These are phyloP conservation scores for Geotrichum restrictum DNA, from an alignment of 1,139 yeast species.

Conservation along the genomic window DNA sequence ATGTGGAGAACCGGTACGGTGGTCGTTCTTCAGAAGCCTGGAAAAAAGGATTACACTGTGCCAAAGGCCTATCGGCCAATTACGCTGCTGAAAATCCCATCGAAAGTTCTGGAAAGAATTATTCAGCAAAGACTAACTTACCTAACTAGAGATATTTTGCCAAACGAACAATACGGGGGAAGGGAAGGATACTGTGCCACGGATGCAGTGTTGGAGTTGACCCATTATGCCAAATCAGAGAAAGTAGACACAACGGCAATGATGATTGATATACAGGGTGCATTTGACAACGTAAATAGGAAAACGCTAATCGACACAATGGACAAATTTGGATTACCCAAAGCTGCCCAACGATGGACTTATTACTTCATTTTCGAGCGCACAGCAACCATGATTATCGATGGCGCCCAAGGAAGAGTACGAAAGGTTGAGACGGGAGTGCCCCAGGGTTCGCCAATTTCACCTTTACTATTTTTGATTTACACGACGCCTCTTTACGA, in stretches of 20 bases:
- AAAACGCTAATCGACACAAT: background rate
- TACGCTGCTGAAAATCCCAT: constrained; percentile 19
- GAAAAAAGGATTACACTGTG: constrained; percentile 3
- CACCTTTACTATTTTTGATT: too few species aligned
- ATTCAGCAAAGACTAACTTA: constrained; percentile 12
- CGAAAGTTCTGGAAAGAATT: constrained; percentile 21
- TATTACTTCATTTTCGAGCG: too few species aligned
- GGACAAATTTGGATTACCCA: too few species aligned
- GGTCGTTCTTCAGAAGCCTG: constrained; percentile 12
- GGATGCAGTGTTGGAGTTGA: background rate
- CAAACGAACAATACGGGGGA: background rate
- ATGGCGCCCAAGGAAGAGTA: too few species aligned
- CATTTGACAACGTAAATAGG: constrained; percentile 1
- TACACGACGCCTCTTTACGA: too few species aligned
- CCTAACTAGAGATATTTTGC: too few species aligned
- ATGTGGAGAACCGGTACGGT: constrained; percentile 3
- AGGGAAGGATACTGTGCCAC: background rate
- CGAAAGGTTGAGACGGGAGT: too few species aligned
- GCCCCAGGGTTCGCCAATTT: too few species aligned
- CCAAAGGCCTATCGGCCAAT: constrained; percentile 19
- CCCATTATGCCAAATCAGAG: background rate
- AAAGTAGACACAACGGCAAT: background rate
- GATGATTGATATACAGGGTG: constrained; percentile 2
- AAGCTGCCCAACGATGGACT: too few species aligned
- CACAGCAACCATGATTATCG: too few species aligned